Base-by-base conservation (phyloP, 2,329 filamentous ascomycete species). In the Endocalyx cinctus region DNA sequence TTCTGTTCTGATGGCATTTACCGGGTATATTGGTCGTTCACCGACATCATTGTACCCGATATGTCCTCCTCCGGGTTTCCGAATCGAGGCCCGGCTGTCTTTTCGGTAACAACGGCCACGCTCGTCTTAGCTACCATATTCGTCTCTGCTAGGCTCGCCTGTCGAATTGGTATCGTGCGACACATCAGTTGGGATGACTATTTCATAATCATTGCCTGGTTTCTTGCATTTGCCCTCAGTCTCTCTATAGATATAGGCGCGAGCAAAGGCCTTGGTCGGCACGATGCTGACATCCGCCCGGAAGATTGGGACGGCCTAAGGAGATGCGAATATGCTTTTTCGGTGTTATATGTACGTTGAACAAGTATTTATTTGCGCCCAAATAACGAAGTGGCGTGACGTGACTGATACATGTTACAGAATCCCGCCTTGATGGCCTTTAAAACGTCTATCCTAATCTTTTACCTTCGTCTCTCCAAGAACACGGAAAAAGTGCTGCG, bases 371-470 rank as follows among this genome's bases (percentile, higher is more conserved):
- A 10, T 10, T 14, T 26, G n/a, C n/a, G 20, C 20, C 20, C n/a
- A 23, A 23, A 23, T n/a, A n/a, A n/a, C n/a, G n/a, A n/a, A n/a
- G n/a, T n/a, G n/a, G n/a, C n/a, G n/a, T n/a, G n/a, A n/a, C n/a
- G n/a, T n/a, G n/a, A n/a, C n/a, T n/a, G n/a, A n/a, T n/a, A n/a
- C n/a, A n/a, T n/a, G n/a, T 15, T 30, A 14, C 36, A 89, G 80
- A 94, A 95, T 54, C 88, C 88, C 10, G 83, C 86, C 4, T 69
- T 95, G 35, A 94, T 94, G 86, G 80, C 84, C 3, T 87, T 87
- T 31, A 96, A 96, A 63, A 88, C 86, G 0, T 94, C 87, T n/a
- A 86, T 96, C 48, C 70, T 96, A 37, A 72, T 92, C 33, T 96
- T 96, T 60, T 96, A 94, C 62, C 70, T 96, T 31, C 82, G 83